Conservation (phyloP, 148 eudicot genomes). For the Rhododendron kiyosumense region DNA sequence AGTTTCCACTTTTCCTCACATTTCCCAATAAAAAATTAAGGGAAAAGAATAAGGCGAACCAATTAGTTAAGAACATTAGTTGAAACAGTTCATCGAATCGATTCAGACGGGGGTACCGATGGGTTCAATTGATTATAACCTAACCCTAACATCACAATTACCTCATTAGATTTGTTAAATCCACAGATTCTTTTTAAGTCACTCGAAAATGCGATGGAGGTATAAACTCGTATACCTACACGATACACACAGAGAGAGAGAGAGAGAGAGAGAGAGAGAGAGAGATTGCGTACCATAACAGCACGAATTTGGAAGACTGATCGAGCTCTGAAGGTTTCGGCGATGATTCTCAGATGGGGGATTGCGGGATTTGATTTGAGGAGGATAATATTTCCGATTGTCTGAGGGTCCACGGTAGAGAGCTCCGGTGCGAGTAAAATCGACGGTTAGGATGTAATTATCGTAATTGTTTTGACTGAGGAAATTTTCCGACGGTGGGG, state of each 20-base stretch:
- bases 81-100: neutral
- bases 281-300: neutral
- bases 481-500: no score
- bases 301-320: neutral
- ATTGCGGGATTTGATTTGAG: no score
- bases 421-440: no score
- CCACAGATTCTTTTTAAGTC: neutral
- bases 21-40: neutral
- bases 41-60: neutral
- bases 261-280: neutral
- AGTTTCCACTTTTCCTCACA: neutral
- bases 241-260: no score
- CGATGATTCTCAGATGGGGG: no score
- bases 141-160: neutral
- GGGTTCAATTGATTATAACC: neutral
- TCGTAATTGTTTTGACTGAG: no score
- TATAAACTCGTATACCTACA: no score
- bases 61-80: neutral
- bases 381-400: no score
- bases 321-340: no score
- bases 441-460: no score
- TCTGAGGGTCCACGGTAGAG: no score
- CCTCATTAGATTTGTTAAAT: neutral
- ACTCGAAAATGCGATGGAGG: neutral
- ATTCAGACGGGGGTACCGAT: neutral